Evolutionary conservation across 208 protist species (phyloP), one percentile per base, ranked within the genome.

Genomic region (Trypanosoma vivax): DNA sequence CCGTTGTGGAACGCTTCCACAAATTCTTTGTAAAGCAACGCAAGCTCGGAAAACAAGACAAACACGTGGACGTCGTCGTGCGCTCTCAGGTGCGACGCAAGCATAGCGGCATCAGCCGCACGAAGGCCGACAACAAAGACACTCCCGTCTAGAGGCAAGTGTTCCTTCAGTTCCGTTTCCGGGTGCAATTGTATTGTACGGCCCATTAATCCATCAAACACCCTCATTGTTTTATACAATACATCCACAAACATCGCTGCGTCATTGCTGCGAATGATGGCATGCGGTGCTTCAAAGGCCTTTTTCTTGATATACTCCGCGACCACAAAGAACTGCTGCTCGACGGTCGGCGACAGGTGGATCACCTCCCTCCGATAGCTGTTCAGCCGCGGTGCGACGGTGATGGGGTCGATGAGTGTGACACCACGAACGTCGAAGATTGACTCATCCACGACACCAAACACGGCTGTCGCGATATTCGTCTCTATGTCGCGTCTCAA

Each of bases 251-350:
- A 23, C 0, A 18, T 18, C 5, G 9, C 5, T 19, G 35, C 35
- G 2, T 49, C 37, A 10, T 9, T 11, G 25, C 48, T 14, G 4
- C 57, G 34, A 11, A 63, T 37, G 2, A 63, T 29, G 11, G 40
- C 58, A 28, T 55, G 14, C 1, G 25, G 35, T 29, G 23, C 29
- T 1, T 28, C 30, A 0, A 5, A 16, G 29, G 23, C 46, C 14
- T 1, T 50, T 3, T 0, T 52, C 14, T 30, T 21, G 14, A 66
- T 34, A 27, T 60, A 59, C 46, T 48, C 1, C 40, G 35, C 21
- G 13, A 68, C 2, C 4, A 61, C 61, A 40, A 55, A 50, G 16
- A 68, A 23, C 30, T 68, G 35, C 38, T 61, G 61, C 43, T 68
- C 61, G 29, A 68, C 14, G 13, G 61, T 68, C 6, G 61, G 46